A percentile compares a stretch with the other conserved stretches of the same genome.
These are phyloP conservation scores for Verticillium isaacii DNA, from an alignment of 2,329 filamentous ascomycete genomes.

Conservation along the genomic window DNA sequence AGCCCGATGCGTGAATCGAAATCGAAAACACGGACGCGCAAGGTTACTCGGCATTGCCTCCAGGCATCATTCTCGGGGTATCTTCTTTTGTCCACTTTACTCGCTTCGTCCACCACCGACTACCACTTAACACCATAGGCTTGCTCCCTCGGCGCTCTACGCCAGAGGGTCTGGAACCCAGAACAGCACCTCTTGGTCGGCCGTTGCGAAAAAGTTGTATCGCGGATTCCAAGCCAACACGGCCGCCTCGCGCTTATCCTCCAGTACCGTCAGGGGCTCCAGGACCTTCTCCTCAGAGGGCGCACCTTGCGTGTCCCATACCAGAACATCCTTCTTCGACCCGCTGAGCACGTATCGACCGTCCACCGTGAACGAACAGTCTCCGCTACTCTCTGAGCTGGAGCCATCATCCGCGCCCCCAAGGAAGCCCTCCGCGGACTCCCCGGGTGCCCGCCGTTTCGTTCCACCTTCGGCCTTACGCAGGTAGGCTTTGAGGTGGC, in stretches of 20 bases:
- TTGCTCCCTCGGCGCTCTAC: slow-evolving; percentile 20
- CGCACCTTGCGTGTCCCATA: slow-evolving; percentile 75
- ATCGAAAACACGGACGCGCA: not conserved
- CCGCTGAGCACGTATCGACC: slow-evolving; percentile 85
- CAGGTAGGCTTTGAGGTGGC: slow-evolving; percentile 70
- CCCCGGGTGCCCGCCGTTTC: slow-evolving; percentile 48
- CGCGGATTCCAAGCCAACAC: slow-evolving; percentile 85
- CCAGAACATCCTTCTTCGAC: slow-evolving; percentile 65
- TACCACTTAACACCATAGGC: not conserved
- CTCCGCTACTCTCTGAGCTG: slow-evolving; percentile 58
- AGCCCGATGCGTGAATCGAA: not conserved
- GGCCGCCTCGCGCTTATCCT: slow-evolving; percentile 64
- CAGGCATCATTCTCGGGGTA: not conserved
- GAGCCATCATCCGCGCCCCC: slow-evolving; percentile 19
- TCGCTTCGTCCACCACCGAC: not conserved
- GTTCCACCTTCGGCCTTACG: slow-evolving; percentile 51
- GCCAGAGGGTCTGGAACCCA: slow-evolving; percentile 68
- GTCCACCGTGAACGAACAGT: slow-evolving; percentile 86
- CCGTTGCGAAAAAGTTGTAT: slow-evolving; percentile 87
- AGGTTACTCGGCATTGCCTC: not conserved
- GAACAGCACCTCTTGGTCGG: slow-evolving; percentile 77
- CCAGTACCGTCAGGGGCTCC: slow-evolving; percentile 58
- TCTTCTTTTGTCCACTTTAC: not conserved
- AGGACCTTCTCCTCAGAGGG: slow-evolving; percentile 53
- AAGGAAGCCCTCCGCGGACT: slow-evolving; percentile 23